These are phyloP conservation scores for Cubamyces lactineus DNA, from an alignment of 768 basidiomycete genomes.

Conservation along the genomic window DNA sequence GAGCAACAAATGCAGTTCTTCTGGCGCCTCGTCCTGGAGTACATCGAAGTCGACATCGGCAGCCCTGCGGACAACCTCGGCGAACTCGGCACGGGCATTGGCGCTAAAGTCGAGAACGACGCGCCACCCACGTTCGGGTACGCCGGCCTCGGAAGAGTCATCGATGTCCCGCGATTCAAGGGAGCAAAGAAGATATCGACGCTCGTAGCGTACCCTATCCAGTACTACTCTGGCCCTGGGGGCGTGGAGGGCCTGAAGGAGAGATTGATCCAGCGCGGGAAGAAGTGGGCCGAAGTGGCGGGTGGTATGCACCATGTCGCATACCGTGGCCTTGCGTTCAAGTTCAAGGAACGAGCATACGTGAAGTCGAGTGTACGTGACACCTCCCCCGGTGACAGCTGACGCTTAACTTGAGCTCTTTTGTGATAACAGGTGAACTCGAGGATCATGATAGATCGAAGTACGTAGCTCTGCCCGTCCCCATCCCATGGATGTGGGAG, in stretches of 20 bases:
- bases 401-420: background rate
- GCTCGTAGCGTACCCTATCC: conserved; percentile 56
- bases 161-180: conserved; percentile 47
- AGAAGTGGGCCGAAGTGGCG: conserved; percentile 55
- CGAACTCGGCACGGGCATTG: background rate
- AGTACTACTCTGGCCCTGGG: conserved; percentile 46
- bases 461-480: conserved; percentile 33
- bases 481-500: background rate
- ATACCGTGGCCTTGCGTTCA: conserved; percentile 56
- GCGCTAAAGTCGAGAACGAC: background rate
- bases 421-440: conserved; percentile 49
- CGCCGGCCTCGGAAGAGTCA: conserved; percentile 28
- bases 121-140: conserved; percentile 26
- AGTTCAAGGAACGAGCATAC: conserved; percentile 35
- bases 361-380: conserved; percentile 52
- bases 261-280: conserved; percentile 50
- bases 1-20: conserved; percentile 43
- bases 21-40: conserved; percentile 55
- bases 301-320: conserved; percentile 59
- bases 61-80: conserved; percentile 8
- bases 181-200: conserved; percentile 55
- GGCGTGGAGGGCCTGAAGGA: conserved; percentile 47
- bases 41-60: conserved; percentile 47
- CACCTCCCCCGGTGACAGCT: background rate
- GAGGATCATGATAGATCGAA: conserved; percentile 65